These are phyloP conservation scores for Phytophthora pluvialis DNA, from an alignment of 352 stramenopile species.

Conservation along the genomic window DNA sequence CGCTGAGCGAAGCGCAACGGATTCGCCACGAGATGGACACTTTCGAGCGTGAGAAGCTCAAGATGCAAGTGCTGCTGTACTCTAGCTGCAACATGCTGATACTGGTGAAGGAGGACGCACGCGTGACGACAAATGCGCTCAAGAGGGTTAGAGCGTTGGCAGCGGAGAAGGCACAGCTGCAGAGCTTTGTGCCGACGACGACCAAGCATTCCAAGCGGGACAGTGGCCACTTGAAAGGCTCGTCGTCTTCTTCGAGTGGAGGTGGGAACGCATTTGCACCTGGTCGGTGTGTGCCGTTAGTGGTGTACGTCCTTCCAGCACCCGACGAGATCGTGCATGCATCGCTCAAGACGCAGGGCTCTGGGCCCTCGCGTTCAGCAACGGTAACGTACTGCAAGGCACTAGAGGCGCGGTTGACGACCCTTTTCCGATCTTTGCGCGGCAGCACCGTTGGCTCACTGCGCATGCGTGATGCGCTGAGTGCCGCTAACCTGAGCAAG, in stretches of 20 bases:
- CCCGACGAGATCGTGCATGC: slow-evolving; percentile 50
- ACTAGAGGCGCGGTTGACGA: slow-evolving; percentile 57
- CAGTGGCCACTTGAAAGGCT: slow-evolving; percentile 28
- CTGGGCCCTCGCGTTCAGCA: slow-evolving; percentile 47
- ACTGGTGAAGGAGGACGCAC: slow-evolving; percentile 47
- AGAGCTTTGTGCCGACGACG: slow-evolving; percentile 36
- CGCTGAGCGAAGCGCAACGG: slow-evolving; percentile 21
- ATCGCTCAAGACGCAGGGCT: slow-evolving; percentile 35
- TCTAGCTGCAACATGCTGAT: slow-evolving; percentile 68
- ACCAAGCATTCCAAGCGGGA: slow-evolving; percentile 51
- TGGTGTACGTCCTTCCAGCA: slow-evolving; percentile 67
- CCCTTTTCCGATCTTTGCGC: slow-evolving; percentile 61
- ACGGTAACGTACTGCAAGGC: slow-evolving; percentile 64
- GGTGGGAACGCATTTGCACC: slow-evolving; percentile 53
- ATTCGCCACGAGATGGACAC: slow-evolving; percentile 21
- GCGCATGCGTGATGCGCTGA: slow-evolving; percentile 62
- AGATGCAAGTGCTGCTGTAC: slow-evolving; percentile 73
- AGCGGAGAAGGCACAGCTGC: slow-evolving; percentile 63
- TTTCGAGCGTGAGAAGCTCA: slow-evolving; percentile 60
- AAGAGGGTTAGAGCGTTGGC: slow-evolving; percentile 55
- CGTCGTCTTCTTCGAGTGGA: slow-evolving; percentile 17
- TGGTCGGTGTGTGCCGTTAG: slow-evolving; percentile 70
- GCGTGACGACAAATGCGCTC: slow-evolving; percentile 50
- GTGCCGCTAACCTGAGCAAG: slow-evolving; percentile 60
- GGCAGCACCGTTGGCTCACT: slow-evolving; percentile 58